These are phyloP conservation scores for Phlyctochytrium planicorne DNA, from an alignment of 192 early-diverging fungal genomes.

Conservation along the genomic window DNA sequence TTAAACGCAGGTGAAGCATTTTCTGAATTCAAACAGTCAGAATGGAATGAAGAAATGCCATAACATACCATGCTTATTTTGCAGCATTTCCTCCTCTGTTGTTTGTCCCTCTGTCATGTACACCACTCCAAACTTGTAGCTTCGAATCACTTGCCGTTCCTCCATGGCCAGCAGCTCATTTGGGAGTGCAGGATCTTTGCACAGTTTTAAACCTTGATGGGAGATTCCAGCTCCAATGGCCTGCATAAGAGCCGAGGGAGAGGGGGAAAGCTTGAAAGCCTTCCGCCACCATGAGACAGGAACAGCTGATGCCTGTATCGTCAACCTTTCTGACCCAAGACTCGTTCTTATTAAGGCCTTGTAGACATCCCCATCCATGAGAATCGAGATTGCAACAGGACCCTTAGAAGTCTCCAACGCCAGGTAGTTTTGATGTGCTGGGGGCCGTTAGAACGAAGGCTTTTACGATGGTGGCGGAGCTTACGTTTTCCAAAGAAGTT, in stretches of 20 bases:
- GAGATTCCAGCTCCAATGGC: conserved; percentile 55
- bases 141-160: conserved; percentile 67
- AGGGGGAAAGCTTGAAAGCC: conserved; percentile 45
- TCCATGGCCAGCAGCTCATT: conserved; percentile 70
- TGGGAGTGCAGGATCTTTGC: conserved; percentile 59
- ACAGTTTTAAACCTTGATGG: conserved; percentile 53
- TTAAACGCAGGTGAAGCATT: conserved; percentile 54
- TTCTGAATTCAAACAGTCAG: conserved; percentile 18
- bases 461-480: too few relatives aligned
- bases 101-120: conserved; percentile 66
- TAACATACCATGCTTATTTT: conserved; percentile 52
- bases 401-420: conserved; percentile 43
- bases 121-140: conserved; percentile 82
- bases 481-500: conserved; percentile 64
- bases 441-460: background rate
- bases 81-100: conserved; percentile 77
- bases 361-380: conserved; percentile 46
- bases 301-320: conserved; percentile 39
- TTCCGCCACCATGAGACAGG: conserved; percentile 42
- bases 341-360: conserved; percentile 53
- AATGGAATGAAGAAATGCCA: background rate
- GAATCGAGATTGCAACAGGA: conserved; percentile 52
- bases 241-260: conserved; percentile 48
- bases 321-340: conserved; percentile 59
- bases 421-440: conserved; percentile 53